Conservation (phyloP, 768 basidiomycete species). For the Pleurotus platypus region DNA sequence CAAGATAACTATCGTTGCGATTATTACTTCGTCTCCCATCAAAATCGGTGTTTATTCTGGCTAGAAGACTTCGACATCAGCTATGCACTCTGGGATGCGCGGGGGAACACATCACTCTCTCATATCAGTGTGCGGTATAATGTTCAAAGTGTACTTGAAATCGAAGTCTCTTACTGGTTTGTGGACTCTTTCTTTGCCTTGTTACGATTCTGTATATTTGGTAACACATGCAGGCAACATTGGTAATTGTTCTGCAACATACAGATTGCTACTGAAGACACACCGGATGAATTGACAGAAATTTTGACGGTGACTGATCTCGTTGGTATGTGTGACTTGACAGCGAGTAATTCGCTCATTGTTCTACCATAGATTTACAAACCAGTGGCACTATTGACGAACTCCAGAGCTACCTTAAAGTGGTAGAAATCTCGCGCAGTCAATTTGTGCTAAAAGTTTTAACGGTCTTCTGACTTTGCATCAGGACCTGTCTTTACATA, state of each 20-base stretch:
- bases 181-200: background rate
- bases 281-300: background rate
- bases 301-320: background rate
- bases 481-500: background rate
- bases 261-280: background rate
- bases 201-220: background rate
- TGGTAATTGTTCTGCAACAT: background rate
- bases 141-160: slow-evolving; percentile 17
- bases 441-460: background rate
- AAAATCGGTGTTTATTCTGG: slow-evolving; percentile 37
- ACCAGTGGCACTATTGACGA: background rate
- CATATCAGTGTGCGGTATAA: no score
- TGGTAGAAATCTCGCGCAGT: background rate
- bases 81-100: slow-evolving; percentile 13
- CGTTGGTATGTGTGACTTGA: background rate
- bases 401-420: background rate
- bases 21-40: slow-evolving; percentile 42
- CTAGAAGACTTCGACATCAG: slow-evolving; percentile 28
- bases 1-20: slow-evolving; percentile 18
- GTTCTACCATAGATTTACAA: background rate
- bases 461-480: background rate
- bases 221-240: background rate
- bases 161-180: slow-evolving; percentile 34
- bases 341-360: background rate
- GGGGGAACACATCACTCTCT: slow-evolving; percentile 8